Evolutionary conservation across 495 filamentous ascomycete species (phyloP).

Genomic region (Lindgomyces ingoldianus): DNA sequence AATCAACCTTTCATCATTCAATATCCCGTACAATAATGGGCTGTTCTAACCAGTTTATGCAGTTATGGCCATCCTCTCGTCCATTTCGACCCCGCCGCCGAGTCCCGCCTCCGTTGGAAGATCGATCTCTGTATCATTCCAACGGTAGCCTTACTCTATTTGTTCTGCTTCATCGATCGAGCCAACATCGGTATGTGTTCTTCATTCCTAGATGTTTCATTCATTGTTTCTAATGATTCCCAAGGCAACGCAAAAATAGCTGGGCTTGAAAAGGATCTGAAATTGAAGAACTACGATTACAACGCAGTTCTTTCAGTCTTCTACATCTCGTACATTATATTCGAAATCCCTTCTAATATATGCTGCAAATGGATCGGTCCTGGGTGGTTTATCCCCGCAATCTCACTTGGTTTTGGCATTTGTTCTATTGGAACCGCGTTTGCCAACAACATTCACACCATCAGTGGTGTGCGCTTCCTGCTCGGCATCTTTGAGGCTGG

Average conservation of each 20-base stretch:
- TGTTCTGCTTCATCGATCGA: conserved; percentile 57
- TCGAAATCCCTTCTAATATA: conserved; percentile 47
- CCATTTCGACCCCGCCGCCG: conserved; percentile 60
- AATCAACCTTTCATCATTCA: too few species aligned
- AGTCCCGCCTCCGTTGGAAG: conserved; percentile 53
- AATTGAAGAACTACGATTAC: conserved; percentile 40
- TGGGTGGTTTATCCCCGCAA: conserved; percentile 54
- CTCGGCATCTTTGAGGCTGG: conserved; percentile 63
- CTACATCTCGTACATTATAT: conserved; percentile 44
- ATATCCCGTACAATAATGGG: background rate
- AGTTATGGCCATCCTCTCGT: conserved; percentile 59
- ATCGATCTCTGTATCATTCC: conserved; percentile 54
- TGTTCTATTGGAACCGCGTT: conserved; percentile 53
- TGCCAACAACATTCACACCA: conserved; percentile 47
- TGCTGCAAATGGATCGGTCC: conserved; percentile 54
- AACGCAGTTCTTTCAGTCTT: conserved; percentile 40
- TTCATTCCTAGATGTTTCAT: background rate
- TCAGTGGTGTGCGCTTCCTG: conserved; percentile 53
- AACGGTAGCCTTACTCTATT: conserved; percentile 52
- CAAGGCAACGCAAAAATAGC: conserved; percentile 54
- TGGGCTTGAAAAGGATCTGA: conserved; percentile 50
- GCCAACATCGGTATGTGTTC: conserved; percentile 41
- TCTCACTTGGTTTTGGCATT: conserved; percentile 54
- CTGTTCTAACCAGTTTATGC: conserved; percentile 6
- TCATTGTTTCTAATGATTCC: background rate